Evolutionary conservation across 345 rosid species (phyloP), one percentile per base, ranked within the genome.

Genomic region (Eutrema heterophyllum): DNA sequence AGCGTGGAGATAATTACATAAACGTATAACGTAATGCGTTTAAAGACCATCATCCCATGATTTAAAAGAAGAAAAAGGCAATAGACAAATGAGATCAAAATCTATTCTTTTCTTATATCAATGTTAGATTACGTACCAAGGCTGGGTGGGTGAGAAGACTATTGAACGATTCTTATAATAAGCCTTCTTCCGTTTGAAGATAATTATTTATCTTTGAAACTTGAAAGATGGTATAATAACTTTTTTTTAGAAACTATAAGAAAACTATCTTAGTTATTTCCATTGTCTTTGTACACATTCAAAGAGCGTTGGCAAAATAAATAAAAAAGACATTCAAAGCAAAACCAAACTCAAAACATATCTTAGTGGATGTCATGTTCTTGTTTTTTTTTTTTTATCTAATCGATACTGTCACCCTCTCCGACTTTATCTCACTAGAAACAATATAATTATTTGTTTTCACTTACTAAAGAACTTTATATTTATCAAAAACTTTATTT

Each of bases 331-430:
- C 18, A 59, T 14, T 41, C 6, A 46, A 43, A 14, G 18, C 24
- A 32, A 32, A 55, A 4, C 13, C n/a, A 60, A 58, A 16, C 30
- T 27, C 21, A 54, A 50, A 1, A 50, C 56, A 73, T 43, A 32
- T 45, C 58, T 26, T 12, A 55, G 78, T 67, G 72, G 72, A 58
- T 67, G 78, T 57, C 72, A 67, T 74, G 78, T 74, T 74, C 29
- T 13, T 40, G 35, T 46, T 33, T n/a, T 32, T 46, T 61, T 48
- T 5, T 13, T 12, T 36, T 49, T n/a, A 38, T 60, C 59, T 63
- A 53, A 41, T 41, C 69, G 53, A 43, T 41, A 18, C n/a, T 26
- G 40, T 45, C 57, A n/a, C 18, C 30, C 9, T 33, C 16, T 35
- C 43, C 51, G 44, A 66, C 72, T 74, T 67, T 67, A 48, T 74